Conservation (phyloP, 805 yeast genomes). For the Helenozyma rhizophorensis region DNA sequence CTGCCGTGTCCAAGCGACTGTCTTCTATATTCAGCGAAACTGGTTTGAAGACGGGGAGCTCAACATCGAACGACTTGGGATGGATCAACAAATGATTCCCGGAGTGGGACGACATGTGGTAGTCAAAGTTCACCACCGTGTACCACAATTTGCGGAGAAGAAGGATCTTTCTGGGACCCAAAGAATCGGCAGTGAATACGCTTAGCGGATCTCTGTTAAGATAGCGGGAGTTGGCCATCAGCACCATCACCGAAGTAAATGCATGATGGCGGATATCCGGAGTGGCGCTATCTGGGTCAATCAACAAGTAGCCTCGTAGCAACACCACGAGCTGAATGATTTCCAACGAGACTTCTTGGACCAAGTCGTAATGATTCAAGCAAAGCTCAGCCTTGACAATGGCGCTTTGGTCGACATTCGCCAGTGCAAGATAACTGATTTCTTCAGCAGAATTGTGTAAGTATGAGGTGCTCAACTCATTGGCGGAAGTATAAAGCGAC, state of each 20-base stretch:
- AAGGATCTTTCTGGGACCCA: background rate
- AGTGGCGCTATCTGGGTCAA: background rate
- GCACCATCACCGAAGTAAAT: background rate
- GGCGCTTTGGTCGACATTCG: background rate
- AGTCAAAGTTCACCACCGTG: background rate
- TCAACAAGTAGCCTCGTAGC: slow-evolving; percentile 1
- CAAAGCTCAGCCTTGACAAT: background rate
- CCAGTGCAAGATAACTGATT: background rate
- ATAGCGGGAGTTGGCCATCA: slow-evolving; percentile 2
- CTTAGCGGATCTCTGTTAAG: slow-evolving; percentile 2
- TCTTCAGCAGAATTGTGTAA: background rate
- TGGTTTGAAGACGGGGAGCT: too few species aligned
- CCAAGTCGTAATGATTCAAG: slow-evolving; percentile 1
- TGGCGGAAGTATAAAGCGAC: slow-evolving; percentile 28
- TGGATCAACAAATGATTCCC: too few species aligned
- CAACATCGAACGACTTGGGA: too few species aligned
- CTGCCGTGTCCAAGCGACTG: too few species aligned
- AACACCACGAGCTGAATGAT: slow-evolving; percentile 1
- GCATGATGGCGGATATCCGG: slow-evolving; percentile 1
- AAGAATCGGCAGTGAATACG: background rate
- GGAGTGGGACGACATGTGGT: too few species aligned
- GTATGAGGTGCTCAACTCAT: background rate
- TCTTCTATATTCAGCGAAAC: too few species aligned
- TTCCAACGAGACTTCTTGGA: background rate
- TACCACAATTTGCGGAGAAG: slow-evolving; percentile 3